phyloP scores from a whole-genome alignment of 805 yeast species.

The Wickerhamiella occidentalis region DNA sequence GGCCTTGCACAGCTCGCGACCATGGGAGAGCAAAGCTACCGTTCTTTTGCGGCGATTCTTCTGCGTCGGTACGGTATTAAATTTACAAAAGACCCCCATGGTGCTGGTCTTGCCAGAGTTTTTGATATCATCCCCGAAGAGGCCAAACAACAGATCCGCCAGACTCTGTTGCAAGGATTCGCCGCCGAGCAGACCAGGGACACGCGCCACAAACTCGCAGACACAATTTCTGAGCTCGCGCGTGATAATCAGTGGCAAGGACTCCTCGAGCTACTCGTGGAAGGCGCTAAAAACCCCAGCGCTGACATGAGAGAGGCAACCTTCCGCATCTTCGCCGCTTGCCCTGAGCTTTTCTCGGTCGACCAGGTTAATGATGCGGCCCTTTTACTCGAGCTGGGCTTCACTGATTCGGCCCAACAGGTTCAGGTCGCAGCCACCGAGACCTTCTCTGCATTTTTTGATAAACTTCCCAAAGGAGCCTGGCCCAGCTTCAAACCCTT shows the following conservation, averaged over 20 bases:
- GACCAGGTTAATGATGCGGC: conserved; percentile 41
- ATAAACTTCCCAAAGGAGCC: conserved; percentile 59
- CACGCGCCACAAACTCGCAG: conserved; percentile 84
- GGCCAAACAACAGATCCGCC: conserved; percentile 51
- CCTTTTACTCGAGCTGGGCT: conserved; percentile 68
- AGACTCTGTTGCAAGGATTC: conserved; percentile 61
- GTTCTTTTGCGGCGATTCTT: conserved; percentile 72
- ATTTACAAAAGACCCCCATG: conserved; percentile 51
- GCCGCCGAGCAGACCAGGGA: conserved; percentile 49
- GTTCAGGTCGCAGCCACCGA: conserved; percentile 86
- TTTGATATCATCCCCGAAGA: conserved; percentile 54
- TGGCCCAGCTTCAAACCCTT: conserved; percentile 72
- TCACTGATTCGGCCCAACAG: conserved; percentile 63
- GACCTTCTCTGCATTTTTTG: conserved; percentile 85
- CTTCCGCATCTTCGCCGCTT: conserved; percentile 73
- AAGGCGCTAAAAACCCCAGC: conserved; percentile 42
- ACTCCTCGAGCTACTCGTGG: conserved; percentile 60
- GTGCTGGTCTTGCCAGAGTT: conserved; percentile 54
- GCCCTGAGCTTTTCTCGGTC: conserved; percentile 57
- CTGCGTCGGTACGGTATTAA: conserved; percentile 77
- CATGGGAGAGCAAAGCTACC: conserved; percentile 41
- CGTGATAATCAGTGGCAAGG: conserved; percentile 65
- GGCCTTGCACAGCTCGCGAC: conserved; percentile 76
- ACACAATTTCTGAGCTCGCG: conserved; percentile 88
- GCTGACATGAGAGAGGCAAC: conserved; percentile 76